A percentile compares a stretch with the other conserved stretches of the same genome.
phyloP scores from a whole-genome alignment of 2,329 filamentous ascomycete species.

The Taxawa tesnikishii region DNA sequence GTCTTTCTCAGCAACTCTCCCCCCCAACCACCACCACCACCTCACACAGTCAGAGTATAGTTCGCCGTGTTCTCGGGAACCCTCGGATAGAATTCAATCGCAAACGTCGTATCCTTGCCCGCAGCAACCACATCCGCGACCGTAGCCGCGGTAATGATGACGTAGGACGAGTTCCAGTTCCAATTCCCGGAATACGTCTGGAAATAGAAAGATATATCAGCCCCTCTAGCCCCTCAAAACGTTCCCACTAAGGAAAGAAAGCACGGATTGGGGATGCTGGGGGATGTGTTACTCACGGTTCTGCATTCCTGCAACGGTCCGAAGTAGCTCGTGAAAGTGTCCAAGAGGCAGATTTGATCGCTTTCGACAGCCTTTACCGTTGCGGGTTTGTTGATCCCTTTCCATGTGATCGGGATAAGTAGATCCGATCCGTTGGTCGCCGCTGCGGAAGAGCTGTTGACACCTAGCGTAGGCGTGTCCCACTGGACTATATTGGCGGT shows the following conservation, averaged over 20 bases:
- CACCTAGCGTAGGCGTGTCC: conserved; percentile 30
- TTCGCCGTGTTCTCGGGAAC: conserved; percentile 36
- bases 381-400: conserved; percentile 37
- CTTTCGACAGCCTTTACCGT: conserved; percentile 37
- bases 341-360: conserved; percentile 39
- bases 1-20: too few relatives aligned
- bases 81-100: conserved; percentile 44
- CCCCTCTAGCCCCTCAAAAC: conserved; percentile 5
- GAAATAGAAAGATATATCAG: too few relatives aligned
- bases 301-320: conserved; percentile 37
- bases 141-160: conserved; percentile 35
- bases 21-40: too few relatives aligned
- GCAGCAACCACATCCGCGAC: conserved; percentile 34
- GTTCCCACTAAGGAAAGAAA: neutral
- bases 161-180: conserved; percentile 34
- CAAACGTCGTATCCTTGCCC: conserved; percentile 34
- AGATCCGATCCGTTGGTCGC: conserved; percentile 27
- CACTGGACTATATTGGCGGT: conserved; percentile 41
- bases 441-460: conserved; percentile 18
- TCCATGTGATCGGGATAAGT: conserved; percentile 39
- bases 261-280: neutral
- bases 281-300: conserved; percentile 6
- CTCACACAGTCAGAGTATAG: conserved; percentile 32
- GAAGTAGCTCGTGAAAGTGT: conserved; percentile 44
- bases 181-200: conserved; percentile 39